Conservation (phyloP, 1,284 basidiomycete species). For the Jaminaea rosea region DNA sequence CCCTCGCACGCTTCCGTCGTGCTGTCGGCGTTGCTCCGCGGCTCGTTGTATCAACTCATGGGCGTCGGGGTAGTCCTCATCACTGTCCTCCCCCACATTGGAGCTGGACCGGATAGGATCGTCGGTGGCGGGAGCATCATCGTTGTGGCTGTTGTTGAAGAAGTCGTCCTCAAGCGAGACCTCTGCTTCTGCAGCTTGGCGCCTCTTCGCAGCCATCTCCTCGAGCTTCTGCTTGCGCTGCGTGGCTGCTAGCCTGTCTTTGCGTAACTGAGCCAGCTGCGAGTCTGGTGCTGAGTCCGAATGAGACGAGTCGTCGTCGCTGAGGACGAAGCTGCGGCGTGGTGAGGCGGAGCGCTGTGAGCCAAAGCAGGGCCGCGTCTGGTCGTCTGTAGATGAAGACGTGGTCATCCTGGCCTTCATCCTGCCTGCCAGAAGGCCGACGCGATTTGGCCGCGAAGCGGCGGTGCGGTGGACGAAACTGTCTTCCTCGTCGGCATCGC, state of each 20-base stretch:
- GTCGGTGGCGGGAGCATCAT: background rate
- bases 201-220: background rate
- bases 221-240: background rate
- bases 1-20: background rate
- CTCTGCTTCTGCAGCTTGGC: background rate
- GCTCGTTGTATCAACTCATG: no score
- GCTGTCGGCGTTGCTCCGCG: background rate
- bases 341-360: background rate
- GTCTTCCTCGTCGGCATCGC: background rate
- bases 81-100: no score
- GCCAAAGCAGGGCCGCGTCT: background rate
- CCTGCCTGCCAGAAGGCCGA: background rate
- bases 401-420: background rate
- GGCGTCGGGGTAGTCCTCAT: no score
- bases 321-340: background rate
- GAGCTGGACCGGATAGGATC: background rate
- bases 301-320: background rate
- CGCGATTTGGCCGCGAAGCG: no score
- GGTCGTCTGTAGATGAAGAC: background rate
- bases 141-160: background rate
- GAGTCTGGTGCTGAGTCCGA: background rate
- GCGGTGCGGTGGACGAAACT: no score
- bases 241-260: background rate
- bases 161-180: background rate
- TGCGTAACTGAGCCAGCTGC: conserved; percentile 1